Percentiles rank a stretch among this genome's conserved stretches.
These are phyloP conservation scores for Pezicula neosporulosa DNA, from an alignment of 2,329 filamentous ascomycete species.

Conservation along the genomic window DNA sequence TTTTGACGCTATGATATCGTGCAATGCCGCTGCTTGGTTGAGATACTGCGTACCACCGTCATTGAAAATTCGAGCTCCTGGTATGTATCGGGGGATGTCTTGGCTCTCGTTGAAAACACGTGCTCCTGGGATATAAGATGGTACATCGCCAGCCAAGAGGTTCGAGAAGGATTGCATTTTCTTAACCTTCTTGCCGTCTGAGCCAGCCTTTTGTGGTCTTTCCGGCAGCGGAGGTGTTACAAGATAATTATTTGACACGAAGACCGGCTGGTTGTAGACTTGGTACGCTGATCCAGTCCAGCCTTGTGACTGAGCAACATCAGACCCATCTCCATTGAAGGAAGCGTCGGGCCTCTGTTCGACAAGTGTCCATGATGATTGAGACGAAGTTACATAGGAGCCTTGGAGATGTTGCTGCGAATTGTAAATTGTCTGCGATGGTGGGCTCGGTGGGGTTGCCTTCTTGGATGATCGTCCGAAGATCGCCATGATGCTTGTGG, in stretches of 20 bases:
- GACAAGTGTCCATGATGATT: slow-evolving; percentile 9
- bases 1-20: slow-evolving; percentile 57
- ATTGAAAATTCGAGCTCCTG: slow-evolving; percentile 34
- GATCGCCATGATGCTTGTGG: slow-evolving; percentile 20
- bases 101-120: too few species aligned
- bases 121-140: slow-evolving; percentile 28
- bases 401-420: slow-evolving; percentile 4
- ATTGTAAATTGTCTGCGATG: slow-evolving; percentile 5
- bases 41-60: slow-evolving; percentile 42
- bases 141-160: slow-evolving; percentile 32
- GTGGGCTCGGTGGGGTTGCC: not conserved
- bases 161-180: slow-evolving; percentile 20
- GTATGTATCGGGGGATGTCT: slow-evolving; percentile 5
- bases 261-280: slow-evolving; percentile 12
- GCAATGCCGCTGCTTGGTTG: slow-evolving; percentile 44
- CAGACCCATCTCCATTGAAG: slow-evolving; percentile 3
- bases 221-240: slow-evolving; percentile 12
- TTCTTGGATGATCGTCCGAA: slow-evolving; percentile 24
- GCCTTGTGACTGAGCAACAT: slow-evolving; percentile 8
- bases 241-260: slow-evolving; percentile 12
- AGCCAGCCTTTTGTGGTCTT: slow-evolving; percentile 8
- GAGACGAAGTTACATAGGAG: slow-evolving; percentile 4
- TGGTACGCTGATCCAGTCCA: slow-evolving; percentile 14
- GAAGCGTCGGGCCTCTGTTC: slow-evolving; percentile 10
- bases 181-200: slow-evolving; percentile 16